Base-by-base conservation (phyloP, 2,329 filamentous ascomycete species). In the Paracoccidioides lutzii region DNA sequence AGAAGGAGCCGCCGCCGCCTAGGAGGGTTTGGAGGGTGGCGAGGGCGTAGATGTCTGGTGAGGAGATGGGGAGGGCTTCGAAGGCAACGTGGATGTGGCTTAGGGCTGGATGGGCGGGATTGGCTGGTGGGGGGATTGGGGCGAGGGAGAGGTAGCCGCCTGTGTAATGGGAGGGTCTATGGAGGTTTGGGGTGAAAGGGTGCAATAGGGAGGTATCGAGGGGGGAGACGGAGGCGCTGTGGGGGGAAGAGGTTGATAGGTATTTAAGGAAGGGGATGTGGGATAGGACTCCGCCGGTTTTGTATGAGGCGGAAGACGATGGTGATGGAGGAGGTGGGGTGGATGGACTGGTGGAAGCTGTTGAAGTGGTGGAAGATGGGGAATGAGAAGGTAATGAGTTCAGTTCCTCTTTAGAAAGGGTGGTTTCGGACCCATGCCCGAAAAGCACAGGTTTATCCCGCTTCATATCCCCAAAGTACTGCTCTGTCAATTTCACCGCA, bases 41-140 rank as follows among this genome's bases (percentile, higher is more conserved):
- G 46, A 97, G 83, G 15, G 93, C 90, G 74, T 97, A 98, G 65
- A 98, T 96, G 69, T 97, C 91, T 10, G 88, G 83, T 2, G 87
- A 91, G 28, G 82, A 84, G 66, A 98, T 93, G 53, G 91, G 89
- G 1, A 96, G 81, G 32, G 90, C 90, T 75, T 98, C 93, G 65
- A 98, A 97, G 57, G 90, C 90, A 62, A 98, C 80, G 75, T 97
- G 90, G 64, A 98, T 90, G 72, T 98, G 88, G 22, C 88, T 94
- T 63, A 96, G 84, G 55, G 83, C 81, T 35, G 88, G 89, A 56
- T 87, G 77, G 66, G 84, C 83, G 32, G 89, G 87, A 71, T 88
- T 90, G 1, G 80, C 74, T 0, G 88, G 87, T 0, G 86, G 85
- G 3, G 89, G 87, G 50, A 93, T 85, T 0, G 84, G 78, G 1